phyloP scores from a whole-genome alignment of 805 yeast genomes.

The Candida ovalis region DNA sequence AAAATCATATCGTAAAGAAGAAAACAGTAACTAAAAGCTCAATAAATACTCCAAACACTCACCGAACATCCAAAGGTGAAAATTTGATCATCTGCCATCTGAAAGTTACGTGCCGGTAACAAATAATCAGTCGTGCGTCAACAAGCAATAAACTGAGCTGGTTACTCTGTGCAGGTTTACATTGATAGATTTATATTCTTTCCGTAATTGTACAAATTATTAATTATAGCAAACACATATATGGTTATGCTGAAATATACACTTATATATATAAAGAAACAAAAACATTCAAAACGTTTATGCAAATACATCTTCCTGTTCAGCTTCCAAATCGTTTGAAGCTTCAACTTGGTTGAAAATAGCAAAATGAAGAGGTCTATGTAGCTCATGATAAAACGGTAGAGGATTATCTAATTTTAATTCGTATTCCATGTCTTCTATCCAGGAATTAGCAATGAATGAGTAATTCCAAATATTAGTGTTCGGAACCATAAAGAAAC shows the following conservation, averaged over 20 bases:
- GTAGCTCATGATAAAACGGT: conserved; percentile 78
- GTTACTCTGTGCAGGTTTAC: background rate
- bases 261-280: background rate
- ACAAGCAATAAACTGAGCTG: background rate
- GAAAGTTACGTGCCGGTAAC: background rate
- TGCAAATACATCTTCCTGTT: conserved; percentile 61
- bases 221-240: no score
- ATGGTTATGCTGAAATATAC: no score
- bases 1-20: background rate
- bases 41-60: background rate
- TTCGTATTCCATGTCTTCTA: conserved; percentile 51
- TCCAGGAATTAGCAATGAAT: conserved; percentile 84
- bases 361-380: conserved; percentile 84
- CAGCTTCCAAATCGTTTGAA: conserved; percentile 52
- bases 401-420: conserved; percentile 76
- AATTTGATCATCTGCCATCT: background rate
- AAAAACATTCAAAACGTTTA: conserved; percentile 16
- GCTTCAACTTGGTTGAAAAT: conserved; percentile 67
- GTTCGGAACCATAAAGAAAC: conserved; percentile 83
- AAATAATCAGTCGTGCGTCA: background rate
- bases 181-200: background rate
- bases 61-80: background rate
- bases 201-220: background rate
- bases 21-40: background rate
- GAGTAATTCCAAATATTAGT: conserved; percentile 87